Evolutionary conservation across 129 eudicot genomes (phyloP).

Genomic region (Chrysanthemum seticuspe): DNA sequence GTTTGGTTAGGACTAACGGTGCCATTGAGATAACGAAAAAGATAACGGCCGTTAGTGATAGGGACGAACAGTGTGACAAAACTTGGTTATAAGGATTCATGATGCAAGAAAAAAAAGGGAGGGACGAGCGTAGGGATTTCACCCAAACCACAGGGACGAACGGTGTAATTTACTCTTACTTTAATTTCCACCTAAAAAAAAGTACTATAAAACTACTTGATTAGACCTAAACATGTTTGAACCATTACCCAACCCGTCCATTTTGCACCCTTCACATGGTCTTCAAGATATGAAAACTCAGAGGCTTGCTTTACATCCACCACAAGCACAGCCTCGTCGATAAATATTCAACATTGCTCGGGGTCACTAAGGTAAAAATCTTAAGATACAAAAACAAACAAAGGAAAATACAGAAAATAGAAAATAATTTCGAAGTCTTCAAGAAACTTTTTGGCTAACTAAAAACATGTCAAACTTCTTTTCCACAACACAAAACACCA

Average conservation of each 20-base stretch:
- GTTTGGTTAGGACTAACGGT: too few species aligned
- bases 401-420: background rate
- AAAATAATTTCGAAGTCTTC: background rate
- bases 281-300: background rate
- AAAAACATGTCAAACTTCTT: slow-evolving; percentile 23
- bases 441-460: background rate
- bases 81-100: too few species aligned
- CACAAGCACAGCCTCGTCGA: background rate
- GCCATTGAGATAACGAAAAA: too few species aligned
- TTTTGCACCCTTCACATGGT: background rate
- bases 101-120: too few species aligned
- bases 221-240: background rate
- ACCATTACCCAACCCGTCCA: background rate
- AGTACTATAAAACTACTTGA: background rate
- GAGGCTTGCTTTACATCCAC: background rate
- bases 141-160: too few species aligned
- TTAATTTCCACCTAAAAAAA: too few species aligned
- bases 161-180: too few species aligned
- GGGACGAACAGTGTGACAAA: too few species aligned
- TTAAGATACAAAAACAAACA: background rate
- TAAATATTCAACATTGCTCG: background rate
- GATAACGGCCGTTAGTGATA: too few species aligned
- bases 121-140: too few species aligned
- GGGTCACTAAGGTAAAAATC: background rate
- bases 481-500: slow-evolving; percentile 29